Conservation (phyloP, 768 basidiomycete genomes). For the Leccinum fibrillosum region DNA sequence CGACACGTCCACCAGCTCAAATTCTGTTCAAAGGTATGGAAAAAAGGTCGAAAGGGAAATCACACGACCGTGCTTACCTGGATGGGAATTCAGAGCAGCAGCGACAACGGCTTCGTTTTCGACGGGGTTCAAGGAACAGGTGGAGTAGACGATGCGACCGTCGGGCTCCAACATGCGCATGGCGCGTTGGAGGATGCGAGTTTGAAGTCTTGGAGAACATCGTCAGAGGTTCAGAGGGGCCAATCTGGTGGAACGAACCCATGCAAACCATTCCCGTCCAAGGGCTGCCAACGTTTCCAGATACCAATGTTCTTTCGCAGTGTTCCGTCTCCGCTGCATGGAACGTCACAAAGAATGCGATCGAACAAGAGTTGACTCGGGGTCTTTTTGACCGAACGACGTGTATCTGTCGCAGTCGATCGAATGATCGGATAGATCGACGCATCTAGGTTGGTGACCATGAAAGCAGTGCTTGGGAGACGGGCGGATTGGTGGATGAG, state of each 20-base stretch:
- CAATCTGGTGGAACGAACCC: constrained; percentile 44
- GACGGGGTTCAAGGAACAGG: constrained; percentile 93
- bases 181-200: constrained; percentile 87
- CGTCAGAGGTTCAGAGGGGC: constrained; percentile 3
- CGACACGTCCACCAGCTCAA: constrained; percentile 78
- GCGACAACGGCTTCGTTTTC: constrained; percentile 97
- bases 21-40: constrained; percentile 42
- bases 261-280: constrained; percentile 91
- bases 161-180: constrained; percentile 80
- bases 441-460: constrained; percentile 97
- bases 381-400: constrained; percentile 35
- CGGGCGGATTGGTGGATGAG: constrained; percentile 97
- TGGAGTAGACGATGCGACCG: constrained; percentile 97
- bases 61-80: constrained; percentile 41
- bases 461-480: constrained; percentile 84
- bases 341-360: constrained; percentile 93
- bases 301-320: constrained; percentile 92
- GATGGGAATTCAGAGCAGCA: constrained; percentile 68
- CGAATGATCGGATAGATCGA: constrained; percentile 75
- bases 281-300: constrained; percentile 88
- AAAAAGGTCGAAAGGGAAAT: not conserved
- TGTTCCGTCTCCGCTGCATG: constrained; percentile 97
- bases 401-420: constrained; percentile 15
- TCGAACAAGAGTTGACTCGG: constrained; percentile 74
- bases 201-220: constrained; percentile 62